These are phyloP conservation scores for Annulohypoxylon bovei DNA, from an alignment of 495 filamentous ascomycete genomes.

Conservation along the genomic window DNA sequence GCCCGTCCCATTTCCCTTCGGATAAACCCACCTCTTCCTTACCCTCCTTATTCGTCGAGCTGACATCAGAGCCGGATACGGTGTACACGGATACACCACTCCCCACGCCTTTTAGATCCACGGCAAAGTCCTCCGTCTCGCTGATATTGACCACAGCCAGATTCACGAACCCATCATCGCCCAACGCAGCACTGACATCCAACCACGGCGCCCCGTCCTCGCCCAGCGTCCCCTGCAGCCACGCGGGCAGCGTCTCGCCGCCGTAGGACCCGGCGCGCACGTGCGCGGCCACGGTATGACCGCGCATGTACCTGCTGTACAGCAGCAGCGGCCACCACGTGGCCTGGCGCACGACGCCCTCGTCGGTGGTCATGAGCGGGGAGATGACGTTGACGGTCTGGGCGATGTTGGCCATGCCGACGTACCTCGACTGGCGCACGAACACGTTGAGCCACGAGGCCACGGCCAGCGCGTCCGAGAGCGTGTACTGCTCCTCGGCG, in stretches of 20 bases:
- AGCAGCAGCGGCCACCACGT: slow-evolving; percentile 82
- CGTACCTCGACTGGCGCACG: slow-evolving; percentile 73
- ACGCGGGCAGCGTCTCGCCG: slow-evolving; percentile 70
- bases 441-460: slow-evolving; percentile 81
- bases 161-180: slow-evolving; percentile 69
- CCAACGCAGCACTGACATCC: slow-evolving; percentile 73
- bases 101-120: slow-evolving; percentile 63
- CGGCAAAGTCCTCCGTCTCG: slow-evolving; percentile 65
- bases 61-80: slow-evolving; percentile 65
- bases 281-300: slow-evolving; percentile 70
- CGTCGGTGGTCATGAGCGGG: slow-evolving; percentile 74
- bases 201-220: slow-evolving; percentile 71
- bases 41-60: slow-evolving; percentile 67
- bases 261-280: slow-evolving; percentile 67
- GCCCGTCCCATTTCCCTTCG: slow-evolving; percentile 70
- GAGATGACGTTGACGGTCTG: slow-evolving; percentile 83
- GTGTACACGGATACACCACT: slow-evolving; percentile 65
- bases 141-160: slow-evolving; percentile 76
- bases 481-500: slow-evolving; percentile 76
- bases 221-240: slow-evolving; percentile 67
- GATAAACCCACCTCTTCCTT: slow-evolving; percentile 67
- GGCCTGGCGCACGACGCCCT: slow-evolving; percentile 73
- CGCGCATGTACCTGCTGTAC: slow-evolving; percentile 79
- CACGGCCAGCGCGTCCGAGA: slow-evolving; percentile 80
- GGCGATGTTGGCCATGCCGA: slow-evolving; percentile 85